Evolutionary conservation across 1,284 basidiomycete genomes (phyloP), one percentile per base, ranked within the genome.

Genomic region (Fistulina hepatica): DNA sequence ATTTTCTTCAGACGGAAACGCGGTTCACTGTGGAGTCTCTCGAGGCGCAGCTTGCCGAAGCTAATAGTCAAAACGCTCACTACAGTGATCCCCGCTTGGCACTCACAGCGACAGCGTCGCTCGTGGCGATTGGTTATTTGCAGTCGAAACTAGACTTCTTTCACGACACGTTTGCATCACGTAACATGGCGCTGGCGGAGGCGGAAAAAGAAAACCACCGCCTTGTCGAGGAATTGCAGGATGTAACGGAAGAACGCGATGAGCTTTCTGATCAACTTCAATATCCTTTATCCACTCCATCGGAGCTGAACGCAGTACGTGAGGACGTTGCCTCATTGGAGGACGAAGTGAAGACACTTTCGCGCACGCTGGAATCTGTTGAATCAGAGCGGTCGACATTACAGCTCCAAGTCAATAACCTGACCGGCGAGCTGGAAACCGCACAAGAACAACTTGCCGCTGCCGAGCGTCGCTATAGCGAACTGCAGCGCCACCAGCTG

Each of bases 1-100:
- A 81, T 28, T 90, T 85, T 57, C 59, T 79, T 30, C 69, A 79
- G 46, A 64, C 68, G n/a, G 85, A 90, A 55, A 69, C 73, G 21
- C 72, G 64, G 42, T 83, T 85, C 49, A 65, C 73, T 3, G 65
- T 77, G 6, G 67, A 80, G 42, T 69, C 74, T 1, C 59, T 81
- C 30, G 67, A 78, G 48, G 61, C 61, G 10, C 66, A 73, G 43
- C 54, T 72, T 11, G 52, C 54, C 2, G 49, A 55, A 10, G 51
- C 52, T 21, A 37, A 49, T 39, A 22, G 44, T 6, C 19, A 12
- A 8, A 19, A 28, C 10, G 21, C 26, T 15, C 6, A 19, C 12
- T n/a, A 11, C 8, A 10, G 19, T 13, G 12, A 16, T 6, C 27
- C 6, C 7, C 55, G 47, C 10, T 46, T 70, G 10, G 43, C 48